Evolutionary conservation across 1,284 basidiomycete species (phyloP).

Genomic region (Cystobasidium pallidum): DNA sequence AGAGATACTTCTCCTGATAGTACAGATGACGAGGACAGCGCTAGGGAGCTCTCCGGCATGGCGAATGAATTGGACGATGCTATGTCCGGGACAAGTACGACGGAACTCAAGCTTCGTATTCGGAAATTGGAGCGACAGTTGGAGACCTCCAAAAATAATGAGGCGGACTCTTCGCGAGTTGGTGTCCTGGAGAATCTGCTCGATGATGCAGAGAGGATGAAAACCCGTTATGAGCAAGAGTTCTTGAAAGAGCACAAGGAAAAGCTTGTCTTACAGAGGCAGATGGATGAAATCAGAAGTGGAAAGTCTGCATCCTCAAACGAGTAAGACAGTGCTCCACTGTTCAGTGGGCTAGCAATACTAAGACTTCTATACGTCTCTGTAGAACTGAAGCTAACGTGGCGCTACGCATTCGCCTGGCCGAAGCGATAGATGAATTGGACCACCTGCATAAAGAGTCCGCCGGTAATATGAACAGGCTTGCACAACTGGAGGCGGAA

Average conservation of each 20-base stretch:
- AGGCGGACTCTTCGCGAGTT: constrained; percentile 72
- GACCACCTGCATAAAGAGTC: constrained; percentile 72
- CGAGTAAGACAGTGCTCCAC: constrained; percentile 63
- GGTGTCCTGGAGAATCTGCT: constrained; percentile 85
- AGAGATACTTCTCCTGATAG: constrained; percentile 46
- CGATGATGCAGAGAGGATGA: constrained; percentile 87
- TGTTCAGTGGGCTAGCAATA: neutral
- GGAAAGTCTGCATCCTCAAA: constrained; percentile 76
- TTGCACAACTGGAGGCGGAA: constrained; percentile 69
- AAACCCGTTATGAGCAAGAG: constrained; percentile 83
- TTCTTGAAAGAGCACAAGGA: constrained; percentile 83
- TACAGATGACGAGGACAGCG: constrained; percentile 48
- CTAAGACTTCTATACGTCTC: neutral
- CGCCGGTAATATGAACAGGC: constrained; percentile 71
- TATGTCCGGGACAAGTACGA: constrained; percentile 80
- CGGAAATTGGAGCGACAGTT: constrained; percentile 81
- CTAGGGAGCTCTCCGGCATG: constrained; percentile 61
- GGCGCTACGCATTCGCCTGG: constrained; percentile 80
- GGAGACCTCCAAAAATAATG: constrained; percentile 70
- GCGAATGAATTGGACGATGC: constrained; percentile 85
- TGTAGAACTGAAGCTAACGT: constrained; percentile 78
- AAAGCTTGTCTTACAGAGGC: constrained; percentile 75
- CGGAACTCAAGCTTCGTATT: constrained; percentile 83
- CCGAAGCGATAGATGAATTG: constrained; percentile 81
- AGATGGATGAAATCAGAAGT: constrained; percentile 84